Percentiles rank a stretch among this genome's conserved stretches.
phyloP scores from a whole-genome alignment of 2,329 filamentous ascomycete genomes.

The Trichoderma sp. region DNA sequence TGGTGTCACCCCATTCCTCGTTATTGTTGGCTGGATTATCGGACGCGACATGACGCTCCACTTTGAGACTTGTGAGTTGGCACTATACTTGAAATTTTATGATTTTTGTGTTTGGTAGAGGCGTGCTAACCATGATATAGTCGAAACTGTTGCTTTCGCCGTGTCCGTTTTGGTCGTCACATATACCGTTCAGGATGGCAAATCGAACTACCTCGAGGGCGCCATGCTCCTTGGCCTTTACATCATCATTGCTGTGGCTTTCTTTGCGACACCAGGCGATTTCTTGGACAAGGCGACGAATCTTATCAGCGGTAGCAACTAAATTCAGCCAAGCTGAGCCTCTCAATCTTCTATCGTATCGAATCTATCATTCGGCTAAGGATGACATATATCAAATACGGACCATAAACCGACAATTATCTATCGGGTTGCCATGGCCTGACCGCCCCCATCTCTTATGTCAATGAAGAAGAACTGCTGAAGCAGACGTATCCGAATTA shows the following conservation, averaged over 20 bases:
- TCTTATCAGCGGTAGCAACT: constrained; percentile 7
- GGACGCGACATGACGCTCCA: constrained; percentile 74
- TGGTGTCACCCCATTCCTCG: constrained; percentile 78
- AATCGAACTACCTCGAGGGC: constrained; percentile 82
- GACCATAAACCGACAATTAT: background rate
- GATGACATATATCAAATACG: background rate
- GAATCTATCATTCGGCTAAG: background rate
- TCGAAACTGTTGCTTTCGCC: constrained; percentile 78
- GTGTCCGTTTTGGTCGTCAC: constrained; percentile 75
- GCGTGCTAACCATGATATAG: constrained; percentile 40
- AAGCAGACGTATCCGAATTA: background rate
- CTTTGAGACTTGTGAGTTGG: constrained; percentile 64
- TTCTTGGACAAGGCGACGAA: constrained; percentile 47
- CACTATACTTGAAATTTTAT: background rate
- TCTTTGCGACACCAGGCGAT: constrained; percentile 58
- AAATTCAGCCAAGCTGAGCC: background rate
- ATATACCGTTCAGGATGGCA: constrained; percentile 78
- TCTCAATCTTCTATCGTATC: background rate
- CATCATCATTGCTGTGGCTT: constrained; percentile 63
- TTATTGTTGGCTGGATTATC: constrained; percentile 80
- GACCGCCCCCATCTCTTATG: background rate
- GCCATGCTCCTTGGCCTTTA: constrained; percentile 66
- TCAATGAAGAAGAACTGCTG: background rate
- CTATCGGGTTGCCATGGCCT: background rate
- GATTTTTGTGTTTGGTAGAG: background rate